Percentiles rank a stretch among this genome's conserved stretches.
These are phyloP conservation scores for Endocalyx cinctus DNA, from an alignment of 2,329 filamentous ascomycete genomes.

Conservation along the genomic window DNA sequence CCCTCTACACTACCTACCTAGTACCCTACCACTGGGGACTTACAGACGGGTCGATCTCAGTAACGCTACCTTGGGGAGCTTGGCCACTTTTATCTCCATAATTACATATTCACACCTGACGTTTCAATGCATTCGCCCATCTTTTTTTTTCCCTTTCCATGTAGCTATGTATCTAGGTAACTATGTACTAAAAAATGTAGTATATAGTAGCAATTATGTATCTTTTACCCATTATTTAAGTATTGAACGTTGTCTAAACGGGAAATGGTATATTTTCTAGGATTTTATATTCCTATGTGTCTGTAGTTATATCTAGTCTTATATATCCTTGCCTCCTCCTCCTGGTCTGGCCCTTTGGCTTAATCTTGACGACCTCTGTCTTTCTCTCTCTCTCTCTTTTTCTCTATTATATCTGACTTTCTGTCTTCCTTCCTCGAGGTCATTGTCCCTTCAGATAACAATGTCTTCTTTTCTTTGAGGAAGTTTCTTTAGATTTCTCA, in stretches of 20 bases:
- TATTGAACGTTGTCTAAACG: too few relatives aligned
- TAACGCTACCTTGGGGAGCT: constrained; percentile 14
- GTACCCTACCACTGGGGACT: constrained; percentile 4
- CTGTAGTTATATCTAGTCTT: too few relatives aligned
- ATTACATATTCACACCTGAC: too few relatives aligned
- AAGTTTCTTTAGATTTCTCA: constrained; percentile 16
- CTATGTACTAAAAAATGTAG: too few relatives aligned
- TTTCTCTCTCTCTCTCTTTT: too few relatives aligned
- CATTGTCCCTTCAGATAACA: constrained; percentile 19
- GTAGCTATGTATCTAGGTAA: constrained; percentile 20
- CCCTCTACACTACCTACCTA: not conserved
- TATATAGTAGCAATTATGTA: too few relatives aligned
- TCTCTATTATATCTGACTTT: constrained; percentile 14
- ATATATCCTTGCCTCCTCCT: constrained; percentile 45
- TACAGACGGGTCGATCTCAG: constrained; percentile 10
- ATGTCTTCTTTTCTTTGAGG: constrained; percentile 39
- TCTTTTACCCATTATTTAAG: too few relatives aligned
- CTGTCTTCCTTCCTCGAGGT: constrained; percentile 20
- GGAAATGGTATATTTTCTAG: too few relatives aligned
- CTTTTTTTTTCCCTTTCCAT: too few relatives aligned
- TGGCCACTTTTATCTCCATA: constrained; percentile 23
- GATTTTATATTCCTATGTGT: too few relatives aligned
- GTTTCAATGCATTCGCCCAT: constrained; percentile 19
- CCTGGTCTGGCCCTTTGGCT: constrained; percentile 26
- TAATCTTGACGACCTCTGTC: constrained; percentile 19